A percentile compares a stretch with the other conserved stretches of the same genome.
phyloP scores from a whole-genome alignment of 768 basidiomycete species.

The Tricholoma furcatifolium region DNA sequence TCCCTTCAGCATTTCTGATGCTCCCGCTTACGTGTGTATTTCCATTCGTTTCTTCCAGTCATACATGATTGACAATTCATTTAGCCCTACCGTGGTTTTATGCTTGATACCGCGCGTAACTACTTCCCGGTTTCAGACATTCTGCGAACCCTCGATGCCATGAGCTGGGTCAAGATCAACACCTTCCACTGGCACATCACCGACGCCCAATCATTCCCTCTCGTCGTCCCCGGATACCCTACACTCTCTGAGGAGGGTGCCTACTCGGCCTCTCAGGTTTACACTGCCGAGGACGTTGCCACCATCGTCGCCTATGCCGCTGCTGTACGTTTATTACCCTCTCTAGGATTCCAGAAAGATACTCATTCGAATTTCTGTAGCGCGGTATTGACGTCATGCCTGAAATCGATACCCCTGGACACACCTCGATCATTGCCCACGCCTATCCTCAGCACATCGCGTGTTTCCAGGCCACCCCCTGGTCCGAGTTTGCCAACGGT shows the following conservation, averaged over 20 bases:
- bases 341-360: conserved; percentile 1
- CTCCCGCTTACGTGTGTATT: conserved; percentile 61
- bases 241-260: conserved; percentile 64
- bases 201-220: conserved; percentile 81
- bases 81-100: conserved; percentile 72
- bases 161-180: conserved; percentile 81
- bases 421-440: conserved; percentile 66
- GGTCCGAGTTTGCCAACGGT: conserved; percentile 60
- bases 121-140: conserved; percentile 67
- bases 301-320: conserved; percentile 68
- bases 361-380: conserved; percentile 25
- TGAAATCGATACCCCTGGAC: conserved; percentile 86
- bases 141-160: conserved; percentile 69
- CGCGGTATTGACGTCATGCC: conserved; percentile 73
- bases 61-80: not conserved
- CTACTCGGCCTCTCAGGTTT: conserved; percentile 56
- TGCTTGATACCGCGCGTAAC: conserved; percentile 81
- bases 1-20: conserved; percentile 58
- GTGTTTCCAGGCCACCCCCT: conserved; percentile 59
- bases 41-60: not conserved
- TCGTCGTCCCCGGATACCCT: conserved; percentile 59
- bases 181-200: conserved; percentile 85
- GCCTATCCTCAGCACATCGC: conserved; percentile 77
- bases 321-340: conserved; percentile 44
- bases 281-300: conserved; percentile 54